Evolutionary conservation across 306 rosid genomes (phyloP).

Genomic region (Trifolium subterraneum): DNA sequence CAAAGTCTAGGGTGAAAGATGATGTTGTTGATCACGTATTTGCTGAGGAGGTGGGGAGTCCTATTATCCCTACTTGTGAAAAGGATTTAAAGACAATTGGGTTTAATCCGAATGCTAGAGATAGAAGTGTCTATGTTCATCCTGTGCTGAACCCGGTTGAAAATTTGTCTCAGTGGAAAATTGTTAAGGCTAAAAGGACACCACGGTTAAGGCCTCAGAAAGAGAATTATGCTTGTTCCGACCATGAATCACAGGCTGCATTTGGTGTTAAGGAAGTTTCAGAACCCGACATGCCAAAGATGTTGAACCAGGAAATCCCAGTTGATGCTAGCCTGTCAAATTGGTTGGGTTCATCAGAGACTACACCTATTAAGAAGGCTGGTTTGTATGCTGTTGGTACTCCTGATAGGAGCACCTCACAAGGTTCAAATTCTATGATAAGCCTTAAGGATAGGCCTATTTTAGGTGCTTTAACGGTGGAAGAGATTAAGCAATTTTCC

Average conservation of each 20-base stretch:
- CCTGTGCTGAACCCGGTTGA: constrained; percentile 87
- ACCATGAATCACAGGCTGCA: constrained; percentile 41
- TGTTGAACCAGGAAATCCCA: constrained; percentile 56
- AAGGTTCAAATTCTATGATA: constrained; percentile 62
- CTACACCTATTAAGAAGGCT: constrained; percentile 53
- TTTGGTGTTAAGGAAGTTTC: constrained; percentile 31
- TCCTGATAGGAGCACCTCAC: constrained; percentile 57
- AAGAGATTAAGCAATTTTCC: constrained; percentile 77
- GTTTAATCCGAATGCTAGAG: constrained; percentile 57
- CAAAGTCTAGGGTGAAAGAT: constrained; percentile 31
- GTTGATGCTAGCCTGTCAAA: constrained; percentile 93
- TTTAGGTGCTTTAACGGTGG: constrained; percentile 81
- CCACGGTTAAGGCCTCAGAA: constrained; percentile 58
- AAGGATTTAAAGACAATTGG: constrained; percentile 49
- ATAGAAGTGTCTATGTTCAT: constrained; percentile 77
- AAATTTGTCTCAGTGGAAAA: constrained; percentile 81
- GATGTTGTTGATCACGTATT: constrained; percentile 38
- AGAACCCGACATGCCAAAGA: constrained; percentile 50
- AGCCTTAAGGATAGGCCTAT: constrained; percentile 87
- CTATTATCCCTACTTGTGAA: constrained; percentile 33
- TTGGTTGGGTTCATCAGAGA: constrained; percentile 75
- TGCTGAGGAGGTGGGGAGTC: constrained; percentile 56
- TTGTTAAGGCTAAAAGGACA: constrained; percentile 60
- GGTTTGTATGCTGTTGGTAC: constrained; percentile 38
- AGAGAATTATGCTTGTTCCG: constrained; percentile 51